Conservation (phyloP, 306 rosid species). For the Quercus dentata region DNA sequence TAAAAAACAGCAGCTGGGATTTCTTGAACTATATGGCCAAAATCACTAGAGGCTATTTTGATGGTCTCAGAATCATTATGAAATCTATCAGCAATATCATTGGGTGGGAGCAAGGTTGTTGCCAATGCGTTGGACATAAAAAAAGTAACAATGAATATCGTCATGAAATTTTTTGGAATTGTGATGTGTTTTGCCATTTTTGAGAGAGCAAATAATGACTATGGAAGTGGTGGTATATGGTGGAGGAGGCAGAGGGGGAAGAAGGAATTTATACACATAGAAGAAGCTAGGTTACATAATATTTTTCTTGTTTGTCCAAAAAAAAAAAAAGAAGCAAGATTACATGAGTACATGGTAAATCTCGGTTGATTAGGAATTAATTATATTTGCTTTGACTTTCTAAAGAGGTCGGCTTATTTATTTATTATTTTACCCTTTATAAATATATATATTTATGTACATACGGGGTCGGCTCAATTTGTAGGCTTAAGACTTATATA, state of each 20-base stretch:
- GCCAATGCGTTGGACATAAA: not conserved
- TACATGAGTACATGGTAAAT: not conserved
- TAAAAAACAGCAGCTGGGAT: constrained; percentile 41
- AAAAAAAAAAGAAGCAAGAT: not conserved
- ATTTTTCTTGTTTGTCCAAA: too few relatives aligned
- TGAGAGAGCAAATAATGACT: not conserved
- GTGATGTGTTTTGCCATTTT: not conserved
- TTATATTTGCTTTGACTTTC: not conserved
- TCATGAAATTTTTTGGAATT: not conserved
- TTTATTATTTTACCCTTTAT: too few relatives aligned
- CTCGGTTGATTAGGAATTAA: not conserved
- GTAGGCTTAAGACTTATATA: not conserved
- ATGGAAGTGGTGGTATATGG: not conserved
- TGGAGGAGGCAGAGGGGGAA: not conserved
- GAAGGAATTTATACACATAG: not conserved
- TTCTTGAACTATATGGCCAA: constrained; percentile 46
- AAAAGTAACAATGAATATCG: not conserved
- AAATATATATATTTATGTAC: not conserved
- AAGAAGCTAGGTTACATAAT: too few relatives aligned
- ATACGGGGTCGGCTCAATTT: not conserved
- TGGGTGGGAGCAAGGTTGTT: constrained; percentile 29
- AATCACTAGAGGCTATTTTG: constrained; percentile 58
- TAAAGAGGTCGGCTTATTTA: too few relatives aligned
- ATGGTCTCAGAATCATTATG: constrained; percentile 40
- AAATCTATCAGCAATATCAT: constrained; percentile 21